These are phyloP conservation scores for Phallus indusiatus DNA, from an alignment of 768 basidiomycete species.

Conservation along the genomic window DNA sequence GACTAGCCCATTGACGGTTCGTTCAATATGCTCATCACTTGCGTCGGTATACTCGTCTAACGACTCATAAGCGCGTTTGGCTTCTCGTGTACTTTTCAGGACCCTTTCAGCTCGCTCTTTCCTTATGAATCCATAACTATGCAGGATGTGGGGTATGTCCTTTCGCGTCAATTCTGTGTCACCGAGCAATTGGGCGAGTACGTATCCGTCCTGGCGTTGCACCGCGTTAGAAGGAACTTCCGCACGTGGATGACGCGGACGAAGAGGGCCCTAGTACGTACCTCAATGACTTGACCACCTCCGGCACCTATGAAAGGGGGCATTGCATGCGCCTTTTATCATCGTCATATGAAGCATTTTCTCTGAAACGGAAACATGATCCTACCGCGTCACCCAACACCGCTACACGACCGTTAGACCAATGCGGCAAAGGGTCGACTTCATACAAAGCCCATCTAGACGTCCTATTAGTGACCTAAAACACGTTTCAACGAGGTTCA, in stretches of 20 bases:
- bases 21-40: constrained; percentile 28
- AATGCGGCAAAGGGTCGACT: constrained; percentile 40
- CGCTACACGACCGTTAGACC: constrained; percentile 44
- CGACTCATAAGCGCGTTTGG: constrained; percentile 21
- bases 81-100: constrained; percentile 15
- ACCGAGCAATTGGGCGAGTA: constrained; percentile 32
- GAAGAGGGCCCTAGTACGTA: constrained; percentile 13
- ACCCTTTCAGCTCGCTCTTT: constrained; percentile 18
- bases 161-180: constrained; percentile 23
- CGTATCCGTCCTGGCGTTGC: background rate
- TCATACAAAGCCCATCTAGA: constrained; percentile 49
- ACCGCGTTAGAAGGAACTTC: background rate
- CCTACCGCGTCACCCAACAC: constrained; percentile 32
- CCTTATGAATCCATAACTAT: constrained; percentile 22
- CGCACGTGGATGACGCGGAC: background rate
- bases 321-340: constrained; percentile 26
- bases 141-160: constrained; percentile 16
- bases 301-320: constrained; percentile 33
- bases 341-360: background rate
- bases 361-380: background rate
- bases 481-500: background rate
- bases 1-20: constrained; percentile 42
- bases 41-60: constrained; percentile 30
- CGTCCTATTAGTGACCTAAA: constrained; percentile 42
- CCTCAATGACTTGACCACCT: constrained; percentile 35